Evolutionary conservation across 2,329 filamentous ascomycete genomes (phyloP), one percentile per base, ranked within the genome.

Genomic region (Ploettnerulaceae sp.): DNA sequence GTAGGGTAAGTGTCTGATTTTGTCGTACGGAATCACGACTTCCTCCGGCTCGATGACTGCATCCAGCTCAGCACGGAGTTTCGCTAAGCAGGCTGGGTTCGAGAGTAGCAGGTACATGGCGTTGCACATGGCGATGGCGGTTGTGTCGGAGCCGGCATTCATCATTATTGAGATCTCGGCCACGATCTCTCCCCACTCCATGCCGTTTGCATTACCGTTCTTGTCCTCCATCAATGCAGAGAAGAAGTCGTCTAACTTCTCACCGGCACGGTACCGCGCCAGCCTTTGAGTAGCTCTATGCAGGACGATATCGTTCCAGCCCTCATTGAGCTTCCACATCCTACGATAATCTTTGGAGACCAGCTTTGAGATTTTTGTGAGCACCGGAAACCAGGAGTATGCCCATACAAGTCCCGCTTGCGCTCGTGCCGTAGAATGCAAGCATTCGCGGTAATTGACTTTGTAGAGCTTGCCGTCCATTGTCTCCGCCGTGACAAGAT

Each of bases 241-340:
- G 65, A 81, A 79, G 62, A 81, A 80, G 54, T 81, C 77, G 34
- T 76, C 71, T 0, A 80, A 66, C 49, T 73, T 74, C 60, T 81
- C 76, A 18, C 76, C 76, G 0, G 63, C 64, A 17, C 69, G 58
- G 52, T 76, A 74, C 3, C 72, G 64, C 46, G 67, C 55, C 14
- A 75, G 57, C 1, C 73, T 67, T 29, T 70, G 57, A 1, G 62
- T 67, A 0, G 72, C 66, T 1, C 70, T 70, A 33, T 71, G 69
- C 41, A 68, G 66, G 2, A 74, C 69, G 43, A 77, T 70, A n/a
- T 67, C 70, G 12, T 75, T 61, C 58, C 67, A 75, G 32, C 66
- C 64, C 26, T 69, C 59, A 51, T 67, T 69, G 9, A 67, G 61
- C 36, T 69, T 60, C 45, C 62, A 65, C 56, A 69, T 57, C 7